Evolutionary conservation across 352 stramenopile species (phyloP).

Genomic region (Aphanomyces euteiches): DNA sequence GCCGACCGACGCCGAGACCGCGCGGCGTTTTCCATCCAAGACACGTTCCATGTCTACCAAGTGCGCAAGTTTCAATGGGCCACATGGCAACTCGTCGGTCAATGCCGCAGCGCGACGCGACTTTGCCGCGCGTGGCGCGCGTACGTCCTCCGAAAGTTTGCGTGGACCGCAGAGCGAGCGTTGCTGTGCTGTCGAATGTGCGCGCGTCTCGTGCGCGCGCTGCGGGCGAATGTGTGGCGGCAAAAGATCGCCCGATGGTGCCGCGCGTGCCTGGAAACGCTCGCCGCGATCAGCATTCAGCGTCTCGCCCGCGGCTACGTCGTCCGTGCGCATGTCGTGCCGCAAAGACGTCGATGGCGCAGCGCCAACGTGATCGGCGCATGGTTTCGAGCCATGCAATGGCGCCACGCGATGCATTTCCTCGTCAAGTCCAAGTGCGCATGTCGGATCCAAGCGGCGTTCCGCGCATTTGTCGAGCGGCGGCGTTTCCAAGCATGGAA

Average conservation of each 20-base stretch:
- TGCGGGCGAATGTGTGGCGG: constrained; percentile 11
- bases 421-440: constrained; percentile 37
- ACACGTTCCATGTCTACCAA: constrained; percentile 36
- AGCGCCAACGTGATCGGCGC: constrained; percentile 9
- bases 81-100: constrained; percentile 10
- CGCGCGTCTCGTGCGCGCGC: too few species aligned
- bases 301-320: constrained; percentile 3
- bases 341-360: not conserved
- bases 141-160: constrained; percentile 62
- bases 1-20: constrained; percentile 32
- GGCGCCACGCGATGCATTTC: constrained; percentile 34
- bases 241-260: not conserved
- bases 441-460: constrained; percentile 47
- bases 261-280: not conserved
- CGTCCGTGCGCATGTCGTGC: not conserved
- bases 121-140: constrained; percentile 54
- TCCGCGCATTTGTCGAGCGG: constrained; percentile 29
- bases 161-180: constrained; percentile 40
- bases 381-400: constrained; percentile 21
- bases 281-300: constrained; percentile 3
- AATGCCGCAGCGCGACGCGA: constrained; percentile 34
- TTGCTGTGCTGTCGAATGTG: too few species aligned
- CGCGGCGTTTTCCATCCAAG: constrained; percentile 45
- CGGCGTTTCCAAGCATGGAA: constrained; percentile 16
- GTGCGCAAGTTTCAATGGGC: constrained; percentile 35